A percentile compares a stretch with the other conserved stretches of the same genome.
phyloP scores from a whole-genome alignment of 164 flowering plant species.

The Chloranthus sessilifolius region DNA sequence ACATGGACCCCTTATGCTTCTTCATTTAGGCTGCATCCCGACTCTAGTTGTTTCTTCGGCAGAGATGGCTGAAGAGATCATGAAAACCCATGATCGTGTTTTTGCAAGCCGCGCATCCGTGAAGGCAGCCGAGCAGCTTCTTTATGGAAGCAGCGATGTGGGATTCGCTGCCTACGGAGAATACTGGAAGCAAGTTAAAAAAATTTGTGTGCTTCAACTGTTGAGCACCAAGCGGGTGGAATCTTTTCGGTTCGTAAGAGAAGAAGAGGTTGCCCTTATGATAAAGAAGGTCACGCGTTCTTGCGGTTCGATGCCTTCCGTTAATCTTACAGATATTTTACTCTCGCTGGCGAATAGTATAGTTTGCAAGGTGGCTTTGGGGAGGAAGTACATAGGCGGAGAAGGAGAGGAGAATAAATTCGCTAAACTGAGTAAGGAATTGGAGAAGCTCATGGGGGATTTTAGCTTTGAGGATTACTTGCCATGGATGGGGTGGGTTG shows the following conservation, averaged over 20 bases:
- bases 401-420: not conserved
- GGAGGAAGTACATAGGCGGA: constrained; percentile 9
- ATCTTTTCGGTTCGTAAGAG: constrained; percentile 2
- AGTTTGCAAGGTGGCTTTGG: constrained; percentile 19
- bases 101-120: constrained; percentile 1
- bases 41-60: constrained; percentile 28
- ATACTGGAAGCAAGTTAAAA: constrained; percentile 8
- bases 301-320: not conserved
- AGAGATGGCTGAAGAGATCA: constrained; percentile 6
- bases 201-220: constrained; percentile 12
- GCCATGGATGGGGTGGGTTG: constrained; percentile 23
- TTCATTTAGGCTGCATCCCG: constrained; percentile 27
- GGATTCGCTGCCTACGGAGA: constrained; percentile 8
- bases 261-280: constrained; percentile 15
- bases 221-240: constrained; percentile 15
- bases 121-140: not conserved
- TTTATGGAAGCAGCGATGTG: not conserved
- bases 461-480: constrained; percentile 16
- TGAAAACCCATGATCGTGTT: constrained; percentile 10
- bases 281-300: constrained; percentile 6
- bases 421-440: not conserved
- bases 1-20: constrained; percentile 29
- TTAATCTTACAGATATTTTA: constrained; percentile 9
- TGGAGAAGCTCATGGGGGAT: constrained; percentile 8
- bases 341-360: constrained; percentile 13